Evolutionary conservation across 2,329 filamentous ascomycete species (phyloP).

Genomic region (Orbilia oligospora): DNA sequence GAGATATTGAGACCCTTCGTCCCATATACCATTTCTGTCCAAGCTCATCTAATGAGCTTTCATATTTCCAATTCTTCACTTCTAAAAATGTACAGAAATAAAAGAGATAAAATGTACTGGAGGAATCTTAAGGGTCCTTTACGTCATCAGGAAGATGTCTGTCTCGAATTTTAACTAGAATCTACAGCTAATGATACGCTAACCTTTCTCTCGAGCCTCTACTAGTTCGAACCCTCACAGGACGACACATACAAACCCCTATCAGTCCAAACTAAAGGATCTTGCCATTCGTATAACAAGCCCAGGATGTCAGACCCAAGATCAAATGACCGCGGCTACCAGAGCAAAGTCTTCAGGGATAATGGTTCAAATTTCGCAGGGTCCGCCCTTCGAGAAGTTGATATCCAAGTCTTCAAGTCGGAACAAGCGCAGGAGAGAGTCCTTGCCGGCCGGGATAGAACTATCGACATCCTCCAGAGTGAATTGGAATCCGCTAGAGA

Average conservation of each 20-base stretch:
- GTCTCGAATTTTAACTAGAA: slow-evolving; percentile 19
- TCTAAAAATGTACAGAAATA: slow-evolving; percentile 42
- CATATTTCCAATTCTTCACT: background rate
- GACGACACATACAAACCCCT: slow-evolving; percentile 4
- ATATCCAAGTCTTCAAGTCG: slow-evolving; percentile 37
- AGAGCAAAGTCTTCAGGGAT: slow-evolving; percentile 44
- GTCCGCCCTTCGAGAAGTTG: slow-evolving; percentile 36
- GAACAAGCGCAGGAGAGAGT: slow-evolving; percentile 30
- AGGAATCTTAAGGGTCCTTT: slow-evolving; percentile 33
- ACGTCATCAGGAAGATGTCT: slow-evolving; percentile 55
- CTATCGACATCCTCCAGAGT: slow-evolving; percentile 26
- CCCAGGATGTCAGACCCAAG: slow-evolving; percentile 41
- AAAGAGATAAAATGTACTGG: slow-evolving; percentile 50
- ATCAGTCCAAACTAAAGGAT: slow-evolving; percentile 19
- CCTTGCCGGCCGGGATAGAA: slow-evolving; percentile 36
- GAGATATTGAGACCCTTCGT: background rate
- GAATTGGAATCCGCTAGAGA: slow-evolving; percentile 46
- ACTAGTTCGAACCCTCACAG: slow-evolving; percentile 25
- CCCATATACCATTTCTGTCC: background rate
- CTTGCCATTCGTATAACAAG: slow-evolving; percentile 15
- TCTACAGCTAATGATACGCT: slow-evolving; percentile 20
- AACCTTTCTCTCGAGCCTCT: slow-evolving; percentile 16
- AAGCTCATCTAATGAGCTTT: slow-evolving; percentile 10
- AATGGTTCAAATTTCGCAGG: slow-evolving; percentile 34
- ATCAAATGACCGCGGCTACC: slow-evolving; percentile 32